Evolutionary conservation across 495 filamentous ascomycete species (phyloP).

Genomic region (Penicillium riverlandense): DNA sequence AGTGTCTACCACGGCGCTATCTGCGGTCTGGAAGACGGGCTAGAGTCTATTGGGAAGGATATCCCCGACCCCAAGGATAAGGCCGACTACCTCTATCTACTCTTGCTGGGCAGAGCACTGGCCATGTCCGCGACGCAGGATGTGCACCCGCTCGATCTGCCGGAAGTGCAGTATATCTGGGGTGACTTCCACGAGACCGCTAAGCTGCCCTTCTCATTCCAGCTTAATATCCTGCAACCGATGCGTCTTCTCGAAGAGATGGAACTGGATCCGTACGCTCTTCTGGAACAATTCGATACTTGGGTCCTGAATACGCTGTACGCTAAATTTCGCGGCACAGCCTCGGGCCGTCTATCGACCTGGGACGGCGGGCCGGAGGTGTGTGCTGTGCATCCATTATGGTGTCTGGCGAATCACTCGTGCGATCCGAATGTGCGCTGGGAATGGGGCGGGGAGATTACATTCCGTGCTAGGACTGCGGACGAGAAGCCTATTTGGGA

Average conservation of each 20-base stretch:
- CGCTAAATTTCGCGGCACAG: constrained; percentile 87
- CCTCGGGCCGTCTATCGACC: constrained; percentile 69
- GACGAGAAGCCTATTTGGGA: constrained; percentile 42
- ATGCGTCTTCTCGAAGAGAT: constrained; percentile 85
- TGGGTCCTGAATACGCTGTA: constrained; percentile 94
- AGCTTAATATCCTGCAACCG: constrained; percentile 72
- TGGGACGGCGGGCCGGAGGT: constrained; percentile 72
- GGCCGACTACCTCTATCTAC: constrained; percentile 69
- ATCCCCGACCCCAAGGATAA: constrained; percentile 60
- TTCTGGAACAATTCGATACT: constrained; percentile 60
- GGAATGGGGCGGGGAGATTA: constrained; percentile 87
- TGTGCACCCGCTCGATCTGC: constrained; percentile 73
- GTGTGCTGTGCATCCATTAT: constrained; percentile 68
- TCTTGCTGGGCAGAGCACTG: constrained; percentile 70
- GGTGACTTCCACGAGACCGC: constrained; percentile 58
- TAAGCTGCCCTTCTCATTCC: constrained; percentile 79
- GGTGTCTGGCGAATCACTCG: constrained; percentile 83
- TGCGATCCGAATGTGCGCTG: constrained; percentile 91
- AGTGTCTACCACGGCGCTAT: constrained; percentile 74
- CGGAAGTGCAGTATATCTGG: constrained; percentile 89
- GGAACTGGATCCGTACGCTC: constrained; percentile 75
- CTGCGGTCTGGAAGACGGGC: constrained; percentile 66
- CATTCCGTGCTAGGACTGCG: constrained; percentile 44
- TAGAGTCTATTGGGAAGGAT: constrained; percentile 75
- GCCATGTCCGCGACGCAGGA: constrained; percentile 83